These are phyloP conservation scores for Diplotaxis tenuifolia DNA, from an alignment of 345 rosid genomes.

Conservation along the genomic window DNA sequence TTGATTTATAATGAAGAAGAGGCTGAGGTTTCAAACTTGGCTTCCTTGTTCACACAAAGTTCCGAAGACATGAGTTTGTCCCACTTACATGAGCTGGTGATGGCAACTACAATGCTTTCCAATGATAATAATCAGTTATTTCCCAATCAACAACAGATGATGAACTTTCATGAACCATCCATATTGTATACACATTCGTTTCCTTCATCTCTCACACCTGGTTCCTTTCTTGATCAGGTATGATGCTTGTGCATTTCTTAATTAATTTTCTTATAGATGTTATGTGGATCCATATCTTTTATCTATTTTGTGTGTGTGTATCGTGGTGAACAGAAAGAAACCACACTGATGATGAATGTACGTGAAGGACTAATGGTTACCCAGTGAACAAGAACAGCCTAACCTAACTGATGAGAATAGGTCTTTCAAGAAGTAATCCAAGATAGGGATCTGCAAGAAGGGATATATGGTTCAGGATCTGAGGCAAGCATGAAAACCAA, in stretches of 20 bases:
- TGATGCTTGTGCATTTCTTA: neutral
- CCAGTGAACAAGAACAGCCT: neutral
- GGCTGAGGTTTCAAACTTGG: neutral
- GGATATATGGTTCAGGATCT: neutral
- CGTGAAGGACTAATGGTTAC: neutral
- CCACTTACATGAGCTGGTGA: neutral
- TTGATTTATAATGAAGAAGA: neutral
- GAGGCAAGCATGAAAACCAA: neutral
- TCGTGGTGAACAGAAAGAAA: neutral
- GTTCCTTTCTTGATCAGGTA: neutral
- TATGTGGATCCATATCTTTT: neutral
- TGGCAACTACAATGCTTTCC: neutral
- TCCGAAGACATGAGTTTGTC: neutral
- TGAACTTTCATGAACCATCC: neutral
- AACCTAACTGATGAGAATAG: neutral
- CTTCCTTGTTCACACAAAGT: neutral
- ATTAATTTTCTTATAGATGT: neutral
- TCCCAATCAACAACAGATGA: neutral
- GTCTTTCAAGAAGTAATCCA: neutral
- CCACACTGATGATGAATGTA: neutral
- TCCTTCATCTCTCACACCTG: neutral
- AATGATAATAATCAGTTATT: neutral
- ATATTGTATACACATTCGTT: neutral
- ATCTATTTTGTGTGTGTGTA: neutral
- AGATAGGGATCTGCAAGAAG: neutral